phyloP scores from a whole-genome alignment of 768 basidiomycete genomes.

The Exsudoporus frostii region DNA sequence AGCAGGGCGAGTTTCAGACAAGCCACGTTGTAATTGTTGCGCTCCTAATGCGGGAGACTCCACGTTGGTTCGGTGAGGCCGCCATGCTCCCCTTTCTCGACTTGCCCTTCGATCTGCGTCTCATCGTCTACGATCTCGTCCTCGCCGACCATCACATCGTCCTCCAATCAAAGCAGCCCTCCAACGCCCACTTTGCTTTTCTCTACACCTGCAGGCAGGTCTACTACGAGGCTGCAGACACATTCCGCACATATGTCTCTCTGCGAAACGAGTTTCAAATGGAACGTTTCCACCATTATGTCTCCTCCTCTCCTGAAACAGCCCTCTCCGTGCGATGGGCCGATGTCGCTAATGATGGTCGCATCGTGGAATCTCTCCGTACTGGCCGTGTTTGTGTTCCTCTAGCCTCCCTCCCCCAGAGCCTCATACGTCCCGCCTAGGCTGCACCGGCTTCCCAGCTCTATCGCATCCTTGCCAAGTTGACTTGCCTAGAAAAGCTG shows the following conservation, averaged over 20 bases:
- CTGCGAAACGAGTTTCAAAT: constrained; percentile 39
- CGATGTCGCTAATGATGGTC: constrained; percentile 41
- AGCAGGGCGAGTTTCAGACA: constrained; percentile 27
- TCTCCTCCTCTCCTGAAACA: constrained; percentile 15
- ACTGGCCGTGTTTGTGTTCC: constrained; percentile 19
- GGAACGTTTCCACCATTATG: constrained; percentile 21
- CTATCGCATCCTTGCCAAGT: constrained; percentile 27
- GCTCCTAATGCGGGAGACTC: constrained; percentile 29
- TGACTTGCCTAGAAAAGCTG: constrained; percentile 27
- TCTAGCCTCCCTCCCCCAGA: constrained; percentile 4
- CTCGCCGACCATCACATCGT: constrained; percentile 26
- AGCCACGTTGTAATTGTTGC: constrained; percentile 28
- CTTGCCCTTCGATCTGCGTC: constrained; percentile 35
- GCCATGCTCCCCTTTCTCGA: constrained; percentile 17
- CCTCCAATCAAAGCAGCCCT: constrained; percentile 33
- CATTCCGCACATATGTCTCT: constrained; percentile 34
- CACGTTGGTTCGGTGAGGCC: constrained; percentile 31
- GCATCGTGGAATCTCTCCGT: constrained; percentile 22
- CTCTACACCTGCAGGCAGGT: constrained; percentile 33
- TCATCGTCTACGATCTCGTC: constrained; percentile 32
- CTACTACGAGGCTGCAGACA: constrained; percentile 28
- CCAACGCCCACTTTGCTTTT: constrained; percentile 34
- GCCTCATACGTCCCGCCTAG: constrained; percentile 7
- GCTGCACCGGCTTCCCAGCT: constrained; percentile 31
- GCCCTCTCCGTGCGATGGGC: constrained; percentile 29